These are phyloP conservation scores for Hypoxylon sp. DNA, from an alignment of 2,329 filamentous ascomycete genomes.

Conservation along the genomic window DNA sequence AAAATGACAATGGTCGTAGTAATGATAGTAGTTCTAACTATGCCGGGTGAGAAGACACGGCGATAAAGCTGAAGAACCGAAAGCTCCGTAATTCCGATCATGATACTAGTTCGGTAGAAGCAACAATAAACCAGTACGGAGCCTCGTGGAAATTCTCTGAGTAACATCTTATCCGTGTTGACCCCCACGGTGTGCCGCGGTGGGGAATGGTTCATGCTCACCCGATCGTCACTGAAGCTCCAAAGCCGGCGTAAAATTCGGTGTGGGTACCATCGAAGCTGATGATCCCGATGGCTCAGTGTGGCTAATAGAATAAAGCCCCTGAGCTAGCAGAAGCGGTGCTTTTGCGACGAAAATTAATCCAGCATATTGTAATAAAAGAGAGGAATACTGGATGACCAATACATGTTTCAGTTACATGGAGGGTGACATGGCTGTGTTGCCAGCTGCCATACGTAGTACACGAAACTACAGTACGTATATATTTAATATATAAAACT, in stretches of 20 bases:
- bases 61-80: not conserved
- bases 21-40: not conserved
- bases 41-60: not conserved
- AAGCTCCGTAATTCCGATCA: not conserved
- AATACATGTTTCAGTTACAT: not conserved
- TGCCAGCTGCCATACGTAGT: too few relatives aligned
- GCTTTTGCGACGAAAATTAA: not conserved
- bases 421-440: not conserved
- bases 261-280: not conserved
- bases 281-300: not conserved
- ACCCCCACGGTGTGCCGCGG: not conserved
- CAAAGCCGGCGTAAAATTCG: not conserved
- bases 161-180: not conserved
- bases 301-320: not conserved
- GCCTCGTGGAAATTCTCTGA: not conserved
- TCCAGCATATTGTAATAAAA: not conserved
- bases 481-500: not conserved
- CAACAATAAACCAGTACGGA: not conserved
- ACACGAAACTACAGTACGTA: too few relatives aligned
- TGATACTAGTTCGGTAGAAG: not conserved
- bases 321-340: not conserved
- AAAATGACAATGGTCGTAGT: not conserved
- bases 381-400: not conserved
- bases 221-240: not conserved
- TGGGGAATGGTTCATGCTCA: not conserved